These are phyloP conservation scores for Bipolaris gigantea DNA, from an alignment of 2,329 filamentous ascomycete species.

Conservation along the genomic window DNA sequence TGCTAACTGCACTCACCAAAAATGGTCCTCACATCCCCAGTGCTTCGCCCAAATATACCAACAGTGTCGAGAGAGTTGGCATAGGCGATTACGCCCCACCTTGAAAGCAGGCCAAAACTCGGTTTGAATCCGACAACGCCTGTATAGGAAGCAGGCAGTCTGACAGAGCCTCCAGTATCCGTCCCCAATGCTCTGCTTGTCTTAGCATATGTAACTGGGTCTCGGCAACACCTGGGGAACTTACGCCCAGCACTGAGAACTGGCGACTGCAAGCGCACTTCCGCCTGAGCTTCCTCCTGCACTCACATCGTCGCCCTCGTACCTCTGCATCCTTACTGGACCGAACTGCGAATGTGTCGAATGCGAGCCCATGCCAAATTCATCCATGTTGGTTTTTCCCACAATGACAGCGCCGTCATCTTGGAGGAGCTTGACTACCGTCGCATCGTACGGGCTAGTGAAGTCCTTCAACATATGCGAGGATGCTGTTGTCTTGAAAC, in stretches of 20 bases:
- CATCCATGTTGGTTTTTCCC: constrained; percentile 91
- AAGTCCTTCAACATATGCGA: constrained; percentile 72
- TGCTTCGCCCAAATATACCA: constrained; percentile 67
- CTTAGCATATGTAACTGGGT: constrained; percentile 16
- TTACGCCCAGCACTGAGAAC: constrained; percentile 62
- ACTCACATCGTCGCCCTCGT: constrained; percentile 50
- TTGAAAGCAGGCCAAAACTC: constrained; percentile 83
- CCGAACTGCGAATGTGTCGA: constrained; percentile 70
- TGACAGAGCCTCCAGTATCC: constrained; percentile 87
- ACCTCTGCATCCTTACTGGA: constrained; percentile 53
- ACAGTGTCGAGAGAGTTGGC: constrained; percentile 93
- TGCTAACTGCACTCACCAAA: constrained; percentile 42
- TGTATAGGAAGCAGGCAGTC: constrained; percentile 85
- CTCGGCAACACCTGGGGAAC: constrained; percentile 26
- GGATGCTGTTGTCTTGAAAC: constrained; percentile 72
- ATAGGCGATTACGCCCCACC: constrained; percentile 86
- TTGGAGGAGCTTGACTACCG: constrained; percentile 71
- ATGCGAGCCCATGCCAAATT: constrained; percentile 94
- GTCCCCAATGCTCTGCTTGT: constrained; percentile 72
- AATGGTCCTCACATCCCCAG: constrained; percentile 49
- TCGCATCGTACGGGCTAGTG: constrained; percentile 77
- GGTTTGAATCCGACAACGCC: constrained; percentile 86
- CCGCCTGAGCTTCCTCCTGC: constrained; percentile 75
- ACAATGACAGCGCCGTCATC: constrained; percentile 64
- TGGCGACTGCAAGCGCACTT: constrained; percentile 80